Percentiles rank a stretch among this genome's conserved stretches.
phyloP scores from a whole-genome alignment of 2,329 filamentous ascomycete species.

The Neurospora sp. region DNA sequence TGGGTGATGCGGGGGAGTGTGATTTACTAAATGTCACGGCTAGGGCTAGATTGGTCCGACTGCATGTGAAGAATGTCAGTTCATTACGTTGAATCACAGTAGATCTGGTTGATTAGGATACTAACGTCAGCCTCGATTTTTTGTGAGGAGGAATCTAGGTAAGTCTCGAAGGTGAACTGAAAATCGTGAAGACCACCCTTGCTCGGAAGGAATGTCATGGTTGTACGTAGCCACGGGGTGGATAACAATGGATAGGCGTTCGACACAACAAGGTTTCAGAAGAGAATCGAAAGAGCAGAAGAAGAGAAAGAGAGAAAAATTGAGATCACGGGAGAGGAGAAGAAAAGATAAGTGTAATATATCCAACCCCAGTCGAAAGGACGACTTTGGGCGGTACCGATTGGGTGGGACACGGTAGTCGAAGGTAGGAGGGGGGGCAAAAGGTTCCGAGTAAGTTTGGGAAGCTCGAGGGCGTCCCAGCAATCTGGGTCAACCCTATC shows the following conservation, averaged over 20 bases:
- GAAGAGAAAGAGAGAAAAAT: background rate
- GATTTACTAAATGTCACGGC: constrained; percentile 11
- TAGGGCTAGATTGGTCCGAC: background rate
- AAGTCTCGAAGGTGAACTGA: constrained; percentile 20
- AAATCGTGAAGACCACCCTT: constrained; percentile 10
- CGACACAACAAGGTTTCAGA: background rate
- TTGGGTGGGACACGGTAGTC: background rate
- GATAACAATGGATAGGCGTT: background rate
- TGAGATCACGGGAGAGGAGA: background rate
- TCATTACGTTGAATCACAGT: background rate
- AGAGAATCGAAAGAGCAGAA: background rate
- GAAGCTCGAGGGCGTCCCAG: background rate
- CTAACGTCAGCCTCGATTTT: constrained; percentile 19
- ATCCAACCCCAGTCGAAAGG: background rate
- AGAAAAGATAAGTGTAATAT: background rate
- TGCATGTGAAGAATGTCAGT: background rate
- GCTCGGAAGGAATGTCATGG: constrained; percentile 3
- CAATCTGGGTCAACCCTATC: background rate
- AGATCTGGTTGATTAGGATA: background rate
- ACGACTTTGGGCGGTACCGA: background rate
- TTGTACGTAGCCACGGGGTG: background rate
- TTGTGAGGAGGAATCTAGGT: constrained; percentile 13
- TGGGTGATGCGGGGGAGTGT: background rate
- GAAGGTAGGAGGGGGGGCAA: background rate
- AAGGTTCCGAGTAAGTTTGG: background rate